Conservation (phyloP, 192 early-diverging fungal species). For the Rhizophagus prolifer region DNA sequence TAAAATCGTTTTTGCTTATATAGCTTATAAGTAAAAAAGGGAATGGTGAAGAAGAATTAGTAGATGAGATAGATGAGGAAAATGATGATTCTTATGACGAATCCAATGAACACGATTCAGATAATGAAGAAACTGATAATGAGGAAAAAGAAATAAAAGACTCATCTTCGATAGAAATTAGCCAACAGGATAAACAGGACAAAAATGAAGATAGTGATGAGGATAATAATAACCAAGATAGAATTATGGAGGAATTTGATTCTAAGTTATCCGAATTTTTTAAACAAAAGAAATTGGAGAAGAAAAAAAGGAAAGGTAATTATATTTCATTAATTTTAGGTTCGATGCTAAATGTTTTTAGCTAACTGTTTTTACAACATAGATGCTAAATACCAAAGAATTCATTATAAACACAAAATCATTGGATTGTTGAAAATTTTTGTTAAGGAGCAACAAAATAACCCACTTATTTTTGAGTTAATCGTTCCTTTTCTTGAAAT, state of each 20-base stretch:
- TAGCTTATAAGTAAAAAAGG: background rate
- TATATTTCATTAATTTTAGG: background rate
- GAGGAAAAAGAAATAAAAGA: background rate
- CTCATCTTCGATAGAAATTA: background rate
- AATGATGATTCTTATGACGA: background rate
- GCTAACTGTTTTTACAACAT: background rate
- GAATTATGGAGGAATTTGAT: constrained; percentile 9
- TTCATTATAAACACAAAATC: constrained; percentile 14
- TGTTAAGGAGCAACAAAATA: background rate
- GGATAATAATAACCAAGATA: background rate
- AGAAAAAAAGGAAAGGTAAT: constrained; percentile 16
- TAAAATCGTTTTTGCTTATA: background rate
- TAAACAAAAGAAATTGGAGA: background rate
- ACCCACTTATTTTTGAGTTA: constrained; percentile 20
- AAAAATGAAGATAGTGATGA: background rate
- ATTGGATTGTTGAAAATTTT: constrained; percentile 18
- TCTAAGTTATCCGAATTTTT: background rate
- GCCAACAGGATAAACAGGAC: background rate
- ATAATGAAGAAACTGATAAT: background rate
- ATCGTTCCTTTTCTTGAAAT: constrained; percentile 1
- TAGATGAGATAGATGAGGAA: background rate
- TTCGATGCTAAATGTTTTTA: background rate
- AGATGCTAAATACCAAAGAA: constrained; percentile 10
- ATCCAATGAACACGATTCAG: background rate
- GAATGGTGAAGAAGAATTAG: constrained; percentile 1